Evolutionary conservation across 1,139 yeast species (phyloP), one percentile per base, ranked within the genome.

Genomic region (Candida dubliniensis): DNA sequence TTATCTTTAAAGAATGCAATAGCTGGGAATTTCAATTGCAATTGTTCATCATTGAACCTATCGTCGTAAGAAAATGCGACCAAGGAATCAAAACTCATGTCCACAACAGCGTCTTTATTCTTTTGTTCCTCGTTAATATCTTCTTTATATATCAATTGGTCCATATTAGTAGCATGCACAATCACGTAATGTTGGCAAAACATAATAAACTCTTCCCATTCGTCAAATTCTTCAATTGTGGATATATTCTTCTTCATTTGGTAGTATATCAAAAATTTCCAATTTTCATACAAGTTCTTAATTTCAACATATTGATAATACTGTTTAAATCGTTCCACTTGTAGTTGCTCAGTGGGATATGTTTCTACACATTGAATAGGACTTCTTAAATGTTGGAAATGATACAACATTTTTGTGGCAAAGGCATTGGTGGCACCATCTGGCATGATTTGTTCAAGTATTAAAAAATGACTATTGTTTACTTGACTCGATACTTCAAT

Each of bases 171-270:
- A 1, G 90, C 88, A 60, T 85, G 90, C 3, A 84, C 69, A 30
- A 85, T 70, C 33, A 83, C 71, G 57, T 87, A 87, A 58, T 87
- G 95, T 54, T 86, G 95, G 50, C 90, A 82, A 57, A 86, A 87
- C 13, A 85, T 60, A 26, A 83, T 75, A 51, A 87, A 87, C 60
- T 87, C 96, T 61, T 87, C 96, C 81, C 87, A 78, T 62, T 87
- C 96, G 58, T 87, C 96, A 61, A 87, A 87, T 8, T 77, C 78
- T 59, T 87, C 95, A 25, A 84, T 73, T 2, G 59, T 45, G 11
- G 70, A 71, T 13, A 87, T 76, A 41, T 64, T 61, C 0, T 49
- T 36, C 54, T 77, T 80, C n/a, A 67, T 59, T 0, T 66, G 69
- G 2, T 55, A 54, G 8, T 72, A 60, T 4, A 82, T 67, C 45